A percentile compares a stretch with the other conserved stretches of the same genome.
Conservation (phyloP, 495 filamentous ascomycete species). For the Neurospora sp. region DNA sequence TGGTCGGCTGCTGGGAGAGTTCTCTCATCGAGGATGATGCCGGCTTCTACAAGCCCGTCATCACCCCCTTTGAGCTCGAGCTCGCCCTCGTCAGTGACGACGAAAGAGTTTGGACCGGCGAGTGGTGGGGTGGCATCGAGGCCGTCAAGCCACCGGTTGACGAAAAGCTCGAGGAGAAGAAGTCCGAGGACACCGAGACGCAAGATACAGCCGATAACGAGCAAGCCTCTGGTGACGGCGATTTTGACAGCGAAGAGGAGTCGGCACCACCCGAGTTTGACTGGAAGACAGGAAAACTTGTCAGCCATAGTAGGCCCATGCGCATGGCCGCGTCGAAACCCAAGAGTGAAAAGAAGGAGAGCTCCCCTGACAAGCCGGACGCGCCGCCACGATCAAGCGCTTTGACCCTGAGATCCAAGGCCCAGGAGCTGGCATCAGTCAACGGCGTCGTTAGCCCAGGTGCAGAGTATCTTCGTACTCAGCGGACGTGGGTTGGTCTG, state of each 20-base stretch:
- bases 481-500: constrained; percentile 84
- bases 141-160: constrained; percentile 23
- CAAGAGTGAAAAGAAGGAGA: constrained; percentile 7
- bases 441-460: constrained; percentile 81
- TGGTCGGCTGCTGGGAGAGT: constrained; percentile 97
- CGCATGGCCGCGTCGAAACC: constrained; percentile 10
- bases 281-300: constrained; percentile 75
- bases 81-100: constrained; percentile 61
- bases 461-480: constrained; percentile 72
- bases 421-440: constrained; percentile 57
- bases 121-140: constrained; percentile 69
- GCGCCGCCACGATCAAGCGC: constrained; percentile 22
- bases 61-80: constrained; percentile 86
- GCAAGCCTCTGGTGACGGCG: constrained; percentile 7
- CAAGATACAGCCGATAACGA: constrained; percentile 9
- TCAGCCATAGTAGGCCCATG: constrained; percentile 79
- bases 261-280: constrained; percentile 81
- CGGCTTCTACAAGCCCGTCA: constrained; percentile 67
- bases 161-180: neutral
- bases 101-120: constrained; percentile 63
- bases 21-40: constrained; percentile 75
- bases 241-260: constrained; percentile 29
- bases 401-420: constrained; percentile 51
- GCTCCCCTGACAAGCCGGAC: neutral
- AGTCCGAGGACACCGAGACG: constrained; percentile 3